A percentile compares a stretch with the other conserved stretches of the same genome.
These are phyloP conservation scores for Barbatosphaeria neglecta DNA, from an alignment of 495 filamentous ascomycete species.

Conservation along the genomic window DNA sequence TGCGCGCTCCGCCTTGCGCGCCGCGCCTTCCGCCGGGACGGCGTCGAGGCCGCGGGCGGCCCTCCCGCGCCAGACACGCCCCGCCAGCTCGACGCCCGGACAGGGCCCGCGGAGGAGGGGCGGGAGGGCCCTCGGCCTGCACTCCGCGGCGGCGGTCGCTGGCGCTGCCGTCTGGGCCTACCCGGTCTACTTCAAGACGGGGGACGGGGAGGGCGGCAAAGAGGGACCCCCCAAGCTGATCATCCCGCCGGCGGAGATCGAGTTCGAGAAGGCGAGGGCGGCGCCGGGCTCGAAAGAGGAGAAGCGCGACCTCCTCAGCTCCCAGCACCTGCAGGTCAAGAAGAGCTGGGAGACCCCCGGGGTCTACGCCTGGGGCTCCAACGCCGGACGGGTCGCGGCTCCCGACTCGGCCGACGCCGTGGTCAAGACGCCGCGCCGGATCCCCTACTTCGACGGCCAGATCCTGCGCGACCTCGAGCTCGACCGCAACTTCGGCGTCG, in stretches of 20 bases:
- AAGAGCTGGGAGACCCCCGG: slow-evolving; percentile 81
- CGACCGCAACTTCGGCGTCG: slow-evolving; percentile 71
- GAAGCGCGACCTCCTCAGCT: slow-evolving; percentile 57
- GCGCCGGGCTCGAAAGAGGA: slow-evolving; percentile 49
- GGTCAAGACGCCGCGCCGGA: slow-evolving; percentile 68
- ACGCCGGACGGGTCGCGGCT: slow-evolving; percentile 71
- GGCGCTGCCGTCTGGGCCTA: slow-evolving; percentile 18
- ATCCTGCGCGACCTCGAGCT: slow-evolving; percentile 82
- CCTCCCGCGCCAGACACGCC: slow-evolving; percentile 19
- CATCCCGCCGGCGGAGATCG: slow-evolving; percentile 30
- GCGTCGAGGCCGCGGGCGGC: neutral
- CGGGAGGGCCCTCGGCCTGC: slow-evolving; percentile 8
- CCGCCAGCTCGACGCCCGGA: slow-evolving; percentile 8
- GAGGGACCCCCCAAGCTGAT: too few relatives aligned
- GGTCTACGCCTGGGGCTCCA: slow-evolving; percentile 88
- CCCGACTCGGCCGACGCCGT: slow-evolving; percentile 65
- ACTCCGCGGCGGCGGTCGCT: slow-evolving; percentile 12
- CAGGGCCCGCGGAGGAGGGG: slow-evolving; percentile 4
- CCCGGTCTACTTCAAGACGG: slow-evolving; percentile 2
- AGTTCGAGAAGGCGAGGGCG: slow-evolving; percentile 49
- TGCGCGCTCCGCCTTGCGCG: neutral
- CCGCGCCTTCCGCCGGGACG: neutral
- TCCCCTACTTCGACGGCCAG: slow-evolving; percentile 75
- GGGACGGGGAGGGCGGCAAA: too few relatives aligned
- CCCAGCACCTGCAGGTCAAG: slow-evolving; percentile 74